A percentile compares a stretch with the other conserved stretches of the same genome.
Conservation (phyloP, 768 basidiomycete genomes). For the Tephrocybe sp. region DNA sequence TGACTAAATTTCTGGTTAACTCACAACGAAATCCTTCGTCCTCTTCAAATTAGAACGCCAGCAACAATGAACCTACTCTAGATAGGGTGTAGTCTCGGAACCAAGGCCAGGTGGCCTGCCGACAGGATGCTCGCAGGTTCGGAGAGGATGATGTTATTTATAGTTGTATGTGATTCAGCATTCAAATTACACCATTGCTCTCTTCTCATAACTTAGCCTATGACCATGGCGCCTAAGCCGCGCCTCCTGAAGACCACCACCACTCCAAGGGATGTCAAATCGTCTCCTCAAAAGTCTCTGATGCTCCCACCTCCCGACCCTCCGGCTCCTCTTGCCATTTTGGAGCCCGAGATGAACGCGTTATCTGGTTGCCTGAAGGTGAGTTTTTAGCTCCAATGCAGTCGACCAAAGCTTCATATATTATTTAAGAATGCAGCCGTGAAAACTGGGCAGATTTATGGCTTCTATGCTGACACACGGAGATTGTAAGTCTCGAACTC, state of each 20-base stretch:
- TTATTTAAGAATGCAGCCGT: slow-evolving; percentile 55
- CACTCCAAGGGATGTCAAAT: slow-evolving; percentile 20
- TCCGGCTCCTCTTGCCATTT: slow-evolving; percentile 36
- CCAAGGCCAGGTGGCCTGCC: neutral
- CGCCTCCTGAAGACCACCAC: slow-evolving; percentile 32
- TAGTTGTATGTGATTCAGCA: slow-evolving; percentile 2
- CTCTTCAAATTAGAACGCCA: no score
- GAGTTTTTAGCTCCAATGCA: slow-evolving; percentile 8
- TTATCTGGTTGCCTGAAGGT: slow-evolving; percentile 61
- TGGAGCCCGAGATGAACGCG: slow-evolving; percentile 68
- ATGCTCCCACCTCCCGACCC: slow-evolving; percentile 61
- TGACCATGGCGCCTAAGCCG: slow-evolving; percentile 45
- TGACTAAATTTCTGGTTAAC: neutral
- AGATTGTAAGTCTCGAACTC: slow-evolving; percentile 53
- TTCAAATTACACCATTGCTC: neutral
- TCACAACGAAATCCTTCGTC: neutral
- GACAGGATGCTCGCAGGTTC: neutral
- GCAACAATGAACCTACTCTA: neutral
- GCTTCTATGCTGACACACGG: slow-evolving; percentile 64
- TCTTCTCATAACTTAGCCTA: neutral
- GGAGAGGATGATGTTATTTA: slow-evolving; percentile 3
- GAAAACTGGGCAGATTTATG: slow-evolving; percentile 70
- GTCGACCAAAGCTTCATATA: slow-evolving; percentile 7
- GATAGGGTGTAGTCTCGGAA: neutral
- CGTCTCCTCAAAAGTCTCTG: slow-evolving; percentile 28